A percentile compares a stretch with the other conserved stretches of the same genome.
Conservation (phyloP, 2,329 filamentous ascomycete species). For the Epichloe typhina region DNA sequence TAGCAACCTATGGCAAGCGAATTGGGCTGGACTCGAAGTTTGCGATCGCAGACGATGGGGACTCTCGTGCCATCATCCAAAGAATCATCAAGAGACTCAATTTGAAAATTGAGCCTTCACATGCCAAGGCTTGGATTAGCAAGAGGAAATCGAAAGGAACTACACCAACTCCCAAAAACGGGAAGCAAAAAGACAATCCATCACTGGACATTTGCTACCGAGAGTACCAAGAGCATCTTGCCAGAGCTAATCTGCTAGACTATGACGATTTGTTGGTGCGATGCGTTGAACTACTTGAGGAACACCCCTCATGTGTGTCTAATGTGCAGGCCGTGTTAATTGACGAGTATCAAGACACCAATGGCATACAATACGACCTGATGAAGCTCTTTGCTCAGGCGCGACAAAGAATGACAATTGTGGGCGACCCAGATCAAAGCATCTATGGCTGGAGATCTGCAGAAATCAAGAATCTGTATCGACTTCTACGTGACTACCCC, state of each 20-base stretch:
- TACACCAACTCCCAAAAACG: constrained; percentile 29
- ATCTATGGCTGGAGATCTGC: constrained; percentile 95
- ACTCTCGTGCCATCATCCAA: constrained; percentile 66
- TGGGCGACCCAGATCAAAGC: constrained; percentile 93
- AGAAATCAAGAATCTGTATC: constrained; percentile 75
- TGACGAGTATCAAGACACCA: constrained; percentile 97
- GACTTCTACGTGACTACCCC: constrained; percentile 64
- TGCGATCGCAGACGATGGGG: constrained; percentile 75
- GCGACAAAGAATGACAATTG: constrained; percentile 71
- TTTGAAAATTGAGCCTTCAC: constrained; percentile 53
- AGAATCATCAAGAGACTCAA: constrained; percentile 68
- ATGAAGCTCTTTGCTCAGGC: constrained; percentile 76
- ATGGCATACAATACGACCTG: constrained; percentile 84
- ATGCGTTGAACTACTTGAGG: constrained; percentile 65
- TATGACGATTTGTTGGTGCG: constrained; percentile 85
- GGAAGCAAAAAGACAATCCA: constrained; percentile 27
- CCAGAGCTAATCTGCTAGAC: constrained; percentile 70
- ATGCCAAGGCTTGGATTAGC: constrained; percentile 65
- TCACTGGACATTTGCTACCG: constrained; percentile 56
- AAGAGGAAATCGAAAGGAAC: constrained; percentile 47
- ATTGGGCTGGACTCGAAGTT: constrained; percentile 78
- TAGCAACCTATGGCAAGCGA: constrained; percentile 69
- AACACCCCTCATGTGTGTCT: constrained; percentile 65
- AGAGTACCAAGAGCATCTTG: constrained; percentile 67
- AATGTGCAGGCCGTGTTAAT: constrained; percentile 88